Evolutionary conservation across 2,329 filamentous ascomycete species (phyloP).

Genomic region (Penicillium sp.): DNA sequence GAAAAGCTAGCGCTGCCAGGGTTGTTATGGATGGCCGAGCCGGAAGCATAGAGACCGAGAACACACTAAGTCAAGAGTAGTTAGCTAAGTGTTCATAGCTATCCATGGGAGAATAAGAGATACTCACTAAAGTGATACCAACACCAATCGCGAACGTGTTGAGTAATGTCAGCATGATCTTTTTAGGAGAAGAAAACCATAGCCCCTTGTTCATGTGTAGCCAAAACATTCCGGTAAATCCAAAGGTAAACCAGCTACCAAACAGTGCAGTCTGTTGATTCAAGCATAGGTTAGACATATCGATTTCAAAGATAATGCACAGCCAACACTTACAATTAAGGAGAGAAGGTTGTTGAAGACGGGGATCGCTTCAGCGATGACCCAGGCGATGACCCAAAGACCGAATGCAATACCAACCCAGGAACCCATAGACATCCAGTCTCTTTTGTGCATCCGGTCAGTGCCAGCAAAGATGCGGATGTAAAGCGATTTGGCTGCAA

Average conservation of each 20-base stretch:
- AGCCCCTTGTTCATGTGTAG: background rate
- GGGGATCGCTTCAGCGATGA: constrained; percentile 67
- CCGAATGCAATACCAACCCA: constrained; percentile 58
- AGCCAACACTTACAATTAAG: constrained; percentile 45
- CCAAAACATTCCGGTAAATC: background rate
- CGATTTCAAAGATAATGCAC: background rate
- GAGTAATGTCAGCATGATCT: background rate
- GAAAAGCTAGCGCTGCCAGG: background rate
- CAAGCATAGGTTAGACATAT: background rate
- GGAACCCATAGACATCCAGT: constrained; percentile 49
- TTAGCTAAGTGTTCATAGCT: background rate
- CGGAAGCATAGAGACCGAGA: background rate
- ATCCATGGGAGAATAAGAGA: background rate
- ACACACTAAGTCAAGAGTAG: background rate
- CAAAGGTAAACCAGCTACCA: background rate
- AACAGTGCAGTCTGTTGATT: background rate
- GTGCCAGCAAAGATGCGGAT: constrained; percentile 60
- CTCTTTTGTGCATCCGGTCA: constrained; percentile 51
- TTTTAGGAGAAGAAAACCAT: background rate
- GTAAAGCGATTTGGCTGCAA: constrained; percentile 65
- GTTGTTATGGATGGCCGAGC: background rate
- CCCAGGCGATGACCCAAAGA: constrained; percentile 61
- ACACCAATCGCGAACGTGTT: background rate
- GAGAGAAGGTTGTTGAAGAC: constrained; percentile 66
- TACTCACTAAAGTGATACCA: background rate